Conservation (phyloP, 352 stramenopile species). For the Phytophthora pistaciae region DNA sequence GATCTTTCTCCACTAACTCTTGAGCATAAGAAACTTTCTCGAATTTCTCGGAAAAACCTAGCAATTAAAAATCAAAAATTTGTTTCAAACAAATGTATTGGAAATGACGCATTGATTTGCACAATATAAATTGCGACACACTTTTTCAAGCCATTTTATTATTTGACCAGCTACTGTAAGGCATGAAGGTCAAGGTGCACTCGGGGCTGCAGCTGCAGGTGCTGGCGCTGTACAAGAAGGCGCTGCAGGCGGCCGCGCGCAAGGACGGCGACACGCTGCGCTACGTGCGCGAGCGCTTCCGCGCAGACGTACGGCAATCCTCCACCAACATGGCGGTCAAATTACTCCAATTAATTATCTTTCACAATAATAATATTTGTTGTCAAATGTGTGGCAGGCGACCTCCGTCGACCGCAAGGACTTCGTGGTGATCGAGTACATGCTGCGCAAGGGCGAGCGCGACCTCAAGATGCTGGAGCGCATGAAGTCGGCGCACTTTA, state of each 20-base stretch:
- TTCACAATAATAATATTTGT: neutral
- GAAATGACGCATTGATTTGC: too few species aligned
- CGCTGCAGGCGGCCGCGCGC: conserved; percentile 56
- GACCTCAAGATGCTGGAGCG: conserved; percentile 83
- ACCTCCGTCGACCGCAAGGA: conserved; percentile 68
- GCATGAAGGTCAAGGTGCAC: conserved; percentile 47
- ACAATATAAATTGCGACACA: too few species aligned
- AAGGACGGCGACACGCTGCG: conserved; percentile 59
- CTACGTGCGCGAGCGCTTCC: conserved; percentile 85
- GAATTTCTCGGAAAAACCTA: too few species aligned
- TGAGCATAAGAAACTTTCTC: too few species aligned
- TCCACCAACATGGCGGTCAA: neutral
- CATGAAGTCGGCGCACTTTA: conserved; percentile 74
- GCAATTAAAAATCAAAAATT: too few species aligned
- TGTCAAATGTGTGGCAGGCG: conserved; percentile 40
- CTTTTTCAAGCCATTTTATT: neutral
- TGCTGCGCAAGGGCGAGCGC: conserved; percentile 86
- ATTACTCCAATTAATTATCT: neutral
- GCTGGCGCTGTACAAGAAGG: conserved; percentile 75
- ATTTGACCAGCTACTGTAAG: neutral
- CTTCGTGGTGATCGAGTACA: conserved; percentile 86
- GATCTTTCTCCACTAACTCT: too few species aligned
- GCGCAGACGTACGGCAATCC: conserved; percentile 60
- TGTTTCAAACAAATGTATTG: too few species aligned
- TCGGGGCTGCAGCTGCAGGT: conserved; percentile 87